Evolutionary conservation across 768 basidiomycete species (phyloP), one percentile per base, ranked within the genome.

Genomic region (Termitomyces sp.): DNA sequence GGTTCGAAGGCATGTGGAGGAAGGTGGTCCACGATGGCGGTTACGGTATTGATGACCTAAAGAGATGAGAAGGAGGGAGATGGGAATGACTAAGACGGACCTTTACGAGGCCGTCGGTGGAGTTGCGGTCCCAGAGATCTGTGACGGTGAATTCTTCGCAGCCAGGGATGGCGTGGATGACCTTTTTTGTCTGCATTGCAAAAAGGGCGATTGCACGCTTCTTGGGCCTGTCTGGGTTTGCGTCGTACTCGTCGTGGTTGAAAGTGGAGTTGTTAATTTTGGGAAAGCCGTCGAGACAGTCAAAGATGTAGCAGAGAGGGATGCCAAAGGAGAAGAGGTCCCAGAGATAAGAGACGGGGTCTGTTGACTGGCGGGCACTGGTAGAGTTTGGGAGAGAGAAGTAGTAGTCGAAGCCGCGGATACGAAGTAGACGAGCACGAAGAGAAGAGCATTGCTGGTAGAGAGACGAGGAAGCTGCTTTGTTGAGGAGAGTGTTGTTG

Each of bases 301-400:
- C 96, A 78, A 92, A 96, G 63, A 99, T 85, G 76, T 90, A 97
- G 74, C 93, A 96, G 62, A 98, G 88, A 44, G 94, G 87, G 46
- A 92, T 85, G 56, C 97, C 97, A 35, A 93, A 82, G 41, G 93
- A 86, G 73, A 99, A 90, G 67, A 90, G 85, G 66, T 93, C 90
- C 87, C 95, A 96, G 48, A 98, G 84, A 69, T 93, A 91, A 45
- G 88, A 87, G 64, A 99, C 96, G 37, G 93, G 92, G 74, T 98
- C 94, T 42, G 87, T 88, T 34, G 88, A 90, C 69, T 84, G 84
- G 55, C 90, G 81, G 41, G 85, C 77, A 59, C 83, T 83, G 38
- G 75, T 66, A 19, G 77, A 65, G 8, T 81, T 73, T 8, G 85
- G 79, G 56, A 87, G 75, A 40, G 78, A 70, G 62, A 91, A 89